A percentile compares a stretch with the other conserved stretches of the same genome.
Conservation (phyloP, 306 rosid genomes). For the Mimosa bimucronata region DNA sequence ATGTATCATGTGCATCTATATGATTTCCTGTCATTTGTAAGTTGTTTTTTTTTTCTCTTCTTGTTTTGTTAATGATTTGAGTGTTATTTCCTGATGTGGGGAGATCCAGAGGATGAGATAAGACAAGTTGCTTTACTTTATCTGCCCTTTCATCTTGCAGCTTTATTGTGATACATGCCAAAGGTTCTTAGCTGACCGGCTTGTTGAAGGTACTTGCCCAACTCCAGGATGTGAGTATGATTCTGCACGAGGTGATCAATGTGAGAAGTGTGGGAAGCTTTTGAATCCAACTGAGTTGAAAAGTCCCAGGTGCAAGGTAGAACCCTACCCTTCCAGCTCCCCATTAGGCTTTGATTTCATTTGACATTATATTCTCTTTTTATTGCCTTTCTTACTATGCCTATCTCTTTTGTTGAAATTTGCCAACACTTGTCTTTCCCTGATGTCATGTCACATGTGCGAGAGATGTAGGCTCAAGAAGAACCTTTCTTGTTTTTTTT, state of each 20-base stretch:
- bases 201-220: conserved; percentile 92
- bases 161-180: conserved; percentile 83
- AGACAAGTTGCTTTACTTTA: conserved; percentile 22
- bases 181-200: conserved; percentile 89
- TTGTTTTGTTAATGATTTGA: conserved; percentile 21
- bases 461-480: too few species aligned
- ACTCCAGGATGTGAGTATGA: conserved; percentile 77
- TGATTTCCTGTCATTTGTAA: conserved; percentile 9
- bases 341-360: background rate
- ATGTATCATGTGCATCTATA: conserved; percentile 3
- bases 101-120: conserved; percentile 10
- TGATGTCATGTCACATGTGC: too few species aligned
- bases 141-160: conserved; percentile 54
- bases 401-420: too few species aligned
- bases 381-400: background rate
- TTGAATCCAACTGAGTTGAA: conserved; percentile 84
- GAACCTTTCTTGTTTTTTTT: too few species aligned
- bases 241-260: conserved; percentile 96
- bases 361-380: background rate
- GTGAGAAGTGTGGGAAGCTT: conserved; percentile 95
- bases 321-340: background rate
- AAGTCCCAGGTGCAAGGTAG: conserved; percentile 92
- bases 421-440: too few species aligned
- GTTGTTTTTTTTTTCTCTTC: background rate
- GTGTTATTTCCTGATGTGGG: conserved; percentile 16